These are phyloP conservation scores for Spatholobus suberectus DNA, from an alignment of 306 rosid species.

Conservation along the genomic window DNA sequence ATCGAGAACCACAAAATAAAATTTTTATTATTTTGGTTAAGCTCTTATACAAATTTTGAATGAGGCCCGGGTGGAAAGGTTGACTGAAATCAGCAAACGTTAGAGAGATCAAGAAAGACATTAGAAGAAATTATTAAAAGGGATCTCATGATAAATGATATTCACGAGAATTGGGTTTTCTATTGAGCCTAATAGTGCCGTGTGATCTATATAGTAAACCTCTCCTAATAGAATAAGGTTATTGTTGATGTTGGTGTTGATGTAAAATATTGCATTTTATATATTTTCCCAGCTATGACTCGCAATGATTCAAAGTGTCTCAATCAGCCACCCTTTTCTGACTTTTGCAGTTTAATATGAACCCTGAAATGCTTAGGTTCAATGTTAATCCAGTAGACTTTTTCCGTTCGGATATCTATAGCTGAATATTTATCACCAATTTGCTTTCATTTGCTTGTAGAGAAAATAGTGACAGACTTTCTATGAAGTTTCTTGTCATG, in stretches of 20 bases:
- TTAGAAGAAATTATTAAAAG: background rate
- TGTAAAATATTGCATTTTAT: slow-evolving; percentile 7
- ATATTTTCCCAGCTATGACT: background rate
- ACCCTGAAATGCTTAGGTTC: too few relatives aligned
- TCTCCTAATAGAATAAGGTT: too few relatives aligned
- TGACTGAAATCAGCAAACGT: background rate
- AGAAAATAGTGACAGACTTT: background rate
- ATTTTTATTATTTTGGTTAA: background rate
- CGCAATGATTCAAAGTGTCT: background rate
- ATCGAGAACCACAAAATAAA: background rate
- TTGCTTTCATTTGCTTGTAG: background rate
- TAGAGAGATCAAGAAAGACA: background rate
- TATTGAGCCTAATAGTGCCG: background rate
- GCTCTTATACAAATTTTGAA: background rate
- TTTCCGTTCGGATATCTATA: background rate
- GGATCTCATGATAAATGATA: background rate
- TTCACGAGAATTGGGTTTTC: too few relatives aligned
- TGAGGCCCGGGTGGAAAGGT: background rate
- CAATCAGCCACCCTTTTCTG: background rate
- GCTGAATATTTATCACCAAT: background rate
- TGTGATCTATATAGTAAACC: background rate
- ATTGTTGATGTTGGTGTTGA: too few relatives aligned
- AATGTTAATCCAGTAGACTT: too few relatives aligned
- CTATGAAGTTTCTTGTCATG: background rate
- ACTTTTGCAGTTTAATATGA: background rate